Percentiles rank a stretch among this genome's conserved stretches.
These are phyloP conservation scores for Aspergillus novofumigatus DNA, from an alignment of 2,329 filamentous ascomycete species.

Conservation along the genomic window DNA sequence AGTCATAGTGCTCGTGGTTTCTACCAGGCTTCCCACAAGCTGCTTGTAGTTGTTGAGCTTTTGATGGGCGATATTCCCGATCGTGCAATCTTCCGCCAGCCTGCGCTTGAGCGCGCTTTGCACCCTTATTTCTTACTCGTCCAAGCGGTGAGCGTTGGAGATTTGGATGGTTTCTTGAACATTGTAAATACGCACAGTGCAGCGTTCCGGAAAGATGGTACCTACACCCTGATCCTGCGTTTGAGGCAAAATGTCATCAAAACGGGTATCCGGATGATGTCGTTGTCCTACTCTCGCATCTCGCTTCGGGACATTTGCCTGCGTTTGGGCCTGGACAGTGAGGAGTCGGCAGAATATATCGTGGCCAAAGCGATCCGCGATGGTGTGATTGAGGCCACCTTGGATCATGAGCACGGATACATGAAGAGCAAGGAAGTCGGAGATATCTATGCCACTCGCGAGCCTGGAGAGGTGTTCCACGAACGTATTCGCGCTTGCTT, in stretches of 20 bases:
- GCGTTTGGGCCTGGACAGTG: slow-evolving; percentile 84
- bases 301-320: slow-evolving; percentile 97
- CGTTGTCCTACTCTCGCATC: slow-evolving; percentile 93
- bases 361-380: slow-evolving; percentile 98
- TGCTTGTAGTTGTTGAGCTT: slow-evolving; percentile 92
- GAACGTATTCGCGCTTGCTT: slow-evolving; percentile 92
- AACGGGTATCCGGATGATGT: slow-evolving; percentile 99
- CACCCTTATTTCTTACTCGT: slow-evolving; percentile 93
- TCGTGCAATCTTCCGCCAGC: slow-evolving; percentile 86
- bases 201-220: slow-evolving; percentile 87
- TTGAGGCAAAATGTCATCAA: slow-evolving; percentile 98
- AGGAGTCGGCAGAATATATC: slow-evolving; percentile 98
- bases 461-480: slow-evolving; percentile 96
- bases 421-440: slow-evolving; percentile 98
- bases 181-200: slow-evolving; percentile 76
- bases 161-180: slow-evolving; percentile 87
- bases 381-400: slow-evolving; percentile 90
- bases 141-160: slow-evolving; percentile 92
- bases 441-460: slow-evolving; percentile 91
- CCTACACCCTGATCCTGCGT: slow-evolving; percentile 90
- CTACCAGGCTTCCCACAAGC: slow-evolving; percentile 91
- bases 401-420: slow-evolving; percentile 91
- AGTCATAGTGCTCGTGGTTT: slow-evolving; percentile 87
- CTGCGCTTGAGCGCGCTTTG: slow-evolving; percentile 78
- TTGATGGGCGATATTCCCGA: slow-evolving; percentile 99